Evolutionary conservation across 2,329 filamentous ascomycete species (phyloP).

Genomic region (Teratosphaeria zuluensis): DNA sequence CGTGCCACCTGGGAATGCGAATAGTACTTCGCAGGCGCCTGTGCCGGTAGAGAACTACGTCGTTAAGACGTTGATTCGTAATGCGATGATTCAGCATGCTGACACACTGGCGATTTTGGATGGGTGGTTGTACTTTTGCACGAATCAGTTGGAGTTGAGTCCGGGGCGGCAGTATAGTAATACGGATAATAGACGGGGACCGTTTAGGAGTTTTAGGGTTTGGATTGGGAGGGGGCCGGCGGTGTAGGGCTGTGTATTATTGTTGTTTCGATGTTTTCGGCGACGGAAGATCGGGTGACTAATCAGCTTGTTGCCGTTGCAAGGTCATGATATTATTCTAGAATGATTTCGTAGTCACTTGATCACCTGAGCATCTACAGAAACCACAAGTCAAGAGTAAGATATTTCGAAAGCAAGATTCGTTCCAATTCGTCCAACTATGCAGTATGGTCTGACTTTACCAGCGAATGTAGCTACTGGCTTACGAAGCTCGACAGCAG

Average conservation of each 20-base stretch:
- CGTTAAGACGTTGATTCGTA: conserved; percentile 32
- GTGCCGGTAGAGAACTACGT: conserved; percentile 29
- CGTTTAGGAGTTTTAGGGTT: conserved; percentile 27
- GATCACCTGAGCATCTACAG: too few relatives aligned
- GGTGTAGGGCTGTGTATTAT: conserved; percentile 12
- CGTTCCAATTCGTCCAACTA: too few relatives aligned
- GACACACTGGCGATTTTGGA: conserved; percentile 32
- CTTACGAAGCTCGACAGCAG: too few relatives aligned
- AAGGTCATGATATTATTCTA: too few relatives aligned
- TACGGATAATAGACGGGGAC: conserved; percentile 27
- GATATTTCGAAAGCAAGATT: too few relatives aligned
- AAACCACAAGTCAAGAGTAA: too few relatives aligned
- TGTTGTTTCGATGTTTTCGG: too few relatives aligned
- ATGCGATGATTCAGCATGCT: conserved; percentile 34
- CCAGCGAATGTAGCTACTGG: too few relatives aligned
- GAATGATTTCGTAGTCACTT: too few relatives aligned
- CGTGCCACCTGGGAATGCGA: conserved; percentile 15
- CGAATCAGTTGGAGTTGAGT: conserved; percentile 31
- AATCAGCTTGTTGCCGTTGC: too few relatives aligned
- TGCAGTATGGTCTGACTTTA: too few relatives aligned
- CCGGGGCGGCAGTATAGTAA: conserved; percentile 31
- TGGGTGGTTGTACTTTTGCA: conserved; percentile 35
- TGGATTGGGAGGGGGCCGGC: conserved; percentile 30
- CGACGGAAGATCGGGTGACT: too few relatives aligned
- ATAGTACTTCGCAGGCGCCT: conserved; percentile 16